Conservation (phyloP, 495 filamentous ascomycete genomes). For the Bacidia gigantensis region DNA sequence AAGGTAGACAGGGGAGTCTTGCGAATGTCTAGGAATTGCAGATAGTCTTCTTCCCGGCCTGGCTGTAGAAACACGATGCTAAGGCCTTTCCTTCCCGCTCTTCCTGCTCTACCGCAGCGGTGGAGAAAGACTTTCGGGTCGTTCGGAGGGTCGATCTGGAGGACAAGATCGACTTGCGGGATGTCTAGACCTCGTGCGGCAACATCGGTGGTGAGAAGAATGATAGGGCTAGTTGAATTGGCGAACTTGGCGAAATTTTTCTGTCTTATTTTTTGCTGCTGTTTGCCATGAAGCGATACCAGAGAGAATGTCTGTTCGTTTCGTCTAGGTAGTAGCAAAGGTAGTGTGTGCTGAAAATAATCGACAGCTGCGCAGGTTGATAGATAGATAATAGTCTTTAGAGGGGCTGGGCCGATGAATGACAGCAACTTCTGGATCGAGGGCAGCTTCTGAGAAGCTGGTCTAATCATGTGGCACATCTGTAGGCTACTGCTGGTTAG, state of each 20-base stretch:
- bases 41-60: conserved; percentile 76
- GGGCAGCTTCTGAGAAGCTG: conserved; percentile 63
- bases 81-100: conserved; percentile 74
- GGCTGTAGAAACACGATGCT: conserved; percentile 75
- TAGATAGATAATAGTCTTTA: conserved; percentile 82
- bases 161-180: conserved; percentile 83
- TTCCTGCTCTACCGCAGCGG: conserved; percentile 80
- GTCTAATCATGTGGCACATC: conserved; percentile 71
- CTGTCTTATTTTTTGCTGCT: conserved; percentile 59
- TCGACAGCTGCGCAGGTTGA: conserved; percentile 94
- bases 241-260: conserved; percentile 73
- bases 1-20: conserved; percentile 71
- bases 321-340: conserved; percentile 40
- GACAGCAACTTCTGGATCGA: conserved; percentile 57
- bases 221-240: conserved; percentile 46
- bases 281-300: conserved; percentile 81
- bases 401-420: conserved; percentile 52
- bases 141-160: conserved; percentile 81
- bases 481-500: conserved; percentile 41
- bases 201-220: conserved; percentile 80
- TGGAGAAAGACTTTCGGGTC: conserved; percentile 95
- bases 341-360: conserved; percentile 70
- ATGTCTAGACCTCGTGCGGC: conserved; percentile 85
- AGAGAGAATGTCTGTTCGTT: conserved; percentile 45
- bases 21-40: conserved; percentile 73